Evolutionary conservation across 352 stramenopile species (phyloP).

Genomic region (Thraustotheca clavata): DNA sequence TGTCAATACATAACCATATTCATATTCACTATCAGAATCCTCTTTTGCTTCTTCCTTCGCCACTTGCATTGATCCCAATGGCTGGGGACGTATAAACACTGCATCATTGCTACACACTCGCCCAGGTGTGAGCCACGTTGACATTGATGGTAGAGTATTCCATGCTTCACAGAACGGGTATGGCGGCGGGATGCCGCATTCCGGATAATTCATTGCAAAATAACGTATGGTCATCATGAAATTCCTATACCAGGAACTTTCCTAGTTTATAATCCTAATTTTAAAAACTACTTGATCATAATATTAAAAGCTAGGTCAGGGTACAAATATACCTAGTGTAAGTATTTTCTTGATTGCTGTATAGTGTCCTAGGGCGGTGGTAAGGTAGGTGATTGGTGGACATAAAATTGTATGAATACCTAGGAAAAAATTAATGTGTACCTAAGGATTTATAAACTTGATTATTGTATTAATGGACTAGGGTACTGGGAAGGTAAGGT

Average conservation of each 20-base stretch:
- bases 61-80: neutral
- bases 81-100: neutral
- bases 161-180: conserved; percentile 72
- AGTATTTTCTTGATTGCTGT: too few relatives aligned
- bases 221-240: neutral
- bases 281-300: too few relatives aligned
- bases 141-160: conserved; percentile 33
- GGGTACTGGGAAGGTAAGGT: neutral
- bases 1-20: conserved; percentile 62
- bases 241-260: too few relatives aligned
- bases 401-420: conserved; percentile 13
- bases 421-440: conserved; percentile 6
- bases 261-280: too few relatives aligned
- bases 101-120: too few relatives aligned
- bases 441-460: conserved; percentile 2
- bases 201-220: neutral
- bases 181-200: conserved; percentile 45
- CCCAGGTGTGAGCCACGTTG: conserved; percentile 47
- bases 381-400: too few relatives aligned
- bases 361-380: too few relatives aligned
- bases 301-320: too few relatives aligned
- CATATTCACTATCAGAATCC: conserved; percentile 40
- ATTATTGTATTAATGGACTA: neutral
- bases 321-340: too few relatives aligned
- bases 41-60: conserved; percentile 17